Evolutionary conservation across 192 early-diverging fungal genomes (phyloP).

Genomic region (Phycomyces nitens): DNA sequence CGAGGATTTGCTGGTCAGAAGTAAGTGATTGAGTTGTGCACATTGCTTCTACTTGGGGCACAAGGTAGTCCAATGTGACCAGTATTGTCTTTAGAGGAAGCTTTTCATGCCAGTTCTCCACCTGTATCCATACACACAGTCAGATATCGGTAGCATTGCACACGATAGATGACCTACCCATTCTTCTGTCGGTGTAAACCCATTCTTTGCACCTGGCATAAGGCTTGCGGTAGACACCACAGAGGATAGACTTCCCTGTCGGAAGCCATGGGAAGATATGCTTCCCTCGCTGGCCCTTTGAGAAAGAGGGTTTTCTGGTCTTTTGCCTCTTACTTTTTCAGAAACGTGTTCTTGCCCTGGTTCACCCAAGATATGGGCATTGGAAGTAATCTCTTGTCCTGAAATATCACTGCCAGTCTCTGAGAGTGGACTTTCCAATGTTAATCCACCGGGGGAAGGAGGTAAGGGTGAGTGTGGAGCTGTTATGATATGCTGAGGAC

Average conservation of each 20-base stretch:
- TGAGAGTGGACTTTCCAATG: not conserved
- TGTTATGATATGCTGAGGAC: not conserved
- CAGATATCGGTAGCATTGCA: conserved; percentile 31
- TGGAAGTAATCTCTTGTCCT: not conserved
- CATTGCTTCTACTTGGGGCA: conserved; percentile 59
- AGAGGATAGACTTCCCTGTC: conserved; percentile 4
- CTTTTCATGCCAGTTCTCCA: conserved; percentile 17
- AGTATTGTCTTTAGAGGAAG: conserved; percentile 70
- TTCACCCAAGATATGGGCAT: not conserved
- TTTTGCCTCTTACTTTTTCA: conserved; percentile 14
- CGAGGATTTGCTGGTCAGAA: conserved; percentile 57
- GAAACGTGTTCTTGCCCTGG: not conserved
- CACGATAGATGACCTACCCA: conserved; percentile 31
- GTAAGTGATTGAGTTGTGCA: conserved; percentile 56
- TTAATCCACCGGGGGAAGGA: not conserved
- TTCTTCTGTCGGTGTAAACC: conserved; percentile 12
- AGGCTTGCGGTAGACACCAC: conserved; percentile 1
- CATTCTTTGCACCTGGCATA: conserved; percentile 7
- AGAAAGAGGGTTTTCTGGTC: conserved; percentile 1
- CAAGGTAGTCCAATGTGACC: conserved; percentile 56
- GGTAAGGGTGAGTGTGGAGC: not conserved
- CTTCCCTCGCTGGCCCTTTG: conserved; percentile 1
- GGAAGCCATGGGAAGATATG: not conserved
- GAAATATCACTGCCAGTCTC: not conserved
- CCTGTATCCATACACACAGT: not conserved